These are phyloP conservation scores for Microcyclosporella mali DNA, from an alignment of 2,329 filamentous ascomycete genomes.

Conservation along the genomic window DNA sequence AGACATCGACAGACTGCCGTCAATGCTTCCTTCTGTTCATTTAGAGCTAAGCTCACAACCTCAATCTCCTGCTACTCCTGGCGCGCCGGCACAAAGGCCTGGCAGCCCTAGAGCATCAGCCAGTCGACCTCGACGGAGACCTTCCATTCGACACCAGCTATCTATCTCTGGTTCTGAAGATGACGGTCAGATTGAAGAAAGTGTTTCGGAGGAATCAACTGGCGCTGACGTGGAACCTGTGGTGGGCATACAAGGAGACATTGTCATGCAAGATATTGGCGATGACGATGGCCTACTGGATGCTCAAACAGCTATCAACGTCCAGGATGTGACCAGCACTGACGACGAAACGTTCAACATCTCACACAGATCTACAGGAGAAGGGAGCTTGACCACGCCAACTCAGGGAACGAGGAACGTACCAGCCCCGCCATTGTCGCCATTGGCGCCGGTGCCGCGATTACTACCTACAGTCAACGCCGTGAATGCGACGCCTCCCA, in stretches of 20 bases:
- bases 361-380: slow-evolving; percentile 74
- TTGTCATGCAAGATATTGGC: slow-evolving; percentile 83
- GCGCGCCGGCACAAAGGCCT: slow-evolving; percentile 56
- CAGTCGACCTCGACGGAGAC: slow-evolving; percentile 60
- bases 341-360: slow-evolving; percentile 90
- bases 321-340: slow-evolving; percentile 74
- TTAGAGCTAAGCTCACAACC: slow-evolving; percentile 76
- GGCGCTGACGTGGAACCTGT: slow-evolving; percentile 71
- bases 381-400: slow-evolving; percentile 73
- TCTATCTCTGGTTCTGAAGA: slow-evolving; percentile 83
- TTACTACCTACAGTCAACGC: slow-evolving; percentile 55
- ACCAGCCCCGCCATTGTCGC: slow-evolving; percentile 40
- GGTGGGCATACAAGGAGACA: slow-evolving; percentile 70
- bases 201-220: slow-evolving; percentile 70
- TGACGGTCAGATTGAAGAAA: slow-evolving; percentile 77
- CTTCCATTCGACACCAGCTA: slow-evolving; percentile 82
- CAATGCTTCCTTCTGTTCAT: slow-evolving; percentile 67
- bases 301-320: slow-evolving; percentile 60
- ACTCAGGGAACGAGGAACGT: slow-evolving; percentile 40
- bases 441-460: slow-evolving; percentile 30
- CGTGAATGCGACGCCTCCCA: slow-evolving; percentile 67
- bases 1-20: slow-evolving; percentile 74
- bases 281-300: slow-evolving; percentile 75
- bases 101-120: slow-evolving; percentile 40
- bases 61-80: slow-evolving; percentile 80